Conservation (phyloP, 352 stramenopile genomes). For the Globisporangium yorkense region DNA sequence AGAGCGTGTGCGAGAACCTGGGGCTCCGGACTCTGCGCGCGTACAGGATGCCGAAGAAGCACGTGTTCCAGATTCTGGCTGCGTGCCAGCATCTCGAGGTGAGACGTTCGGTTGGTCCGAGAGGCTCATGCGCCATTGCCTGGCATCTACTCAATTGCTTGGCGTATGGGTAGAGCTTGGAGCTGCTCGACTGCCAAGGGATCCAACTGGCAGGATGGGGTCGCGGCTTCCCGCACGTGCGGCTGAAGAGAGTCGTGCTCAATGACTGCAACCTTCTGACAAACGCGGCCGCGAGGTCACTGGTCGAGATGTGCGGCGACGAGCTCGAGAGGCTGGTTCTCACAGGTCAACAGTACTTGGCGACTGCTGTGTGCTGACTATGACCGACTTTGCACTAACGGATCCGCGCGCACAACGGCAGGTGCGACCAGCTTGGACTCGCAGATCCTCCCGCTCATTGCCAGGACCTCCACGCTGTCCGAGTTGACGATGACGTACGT, state of each 20-base stretch:
- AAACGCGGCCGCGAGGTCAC: constrained; percentile 27
- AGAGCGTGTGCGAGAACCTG: constrained; percentile 27
- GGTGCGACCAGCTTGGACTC: constrained; percentile 39
- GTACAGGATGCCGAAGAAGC: constrained; percentile 49
- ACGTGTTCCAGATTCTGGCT: constrained; percentile 37
- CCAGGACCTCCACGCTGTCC: constrained; percentile 25
- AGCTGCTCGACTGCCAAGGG: constrained; percentile 50
- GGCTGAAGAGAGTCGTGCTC: constrained; percentile 35
- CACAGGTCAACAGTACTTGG: constrained; percentile 23
- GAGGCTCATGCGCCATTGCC: background rate
- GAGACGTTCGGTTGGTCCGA: background rate
- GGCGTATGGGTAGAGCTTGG: constrained; percentile 29
- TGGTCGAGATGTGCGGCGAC: constrained; percentile 32
- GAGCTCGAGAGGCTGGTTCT: constrained; percentile 35
- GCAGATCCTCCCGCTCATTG: constrained; percentile 30
- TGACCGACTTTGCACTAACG: no score
- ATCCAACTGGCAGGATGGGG: constrained; percentile 43
- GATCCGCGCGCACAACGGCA: constrained; percentile 3
- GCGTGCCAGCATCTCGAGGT: constrained; percentile 32
- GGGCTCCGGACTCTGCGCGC: constrained; percentile 39
- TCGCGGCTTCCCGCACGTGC: constrained; percentile 8
- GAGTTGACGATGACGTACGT: constrained; percentile 49
- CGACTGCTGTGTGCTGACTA: background rate
- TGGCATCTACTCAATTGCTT: background rate
- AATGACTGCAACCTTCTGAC: constrained; percentile 46